Base-by-base conservation (phyloP, 176 grass and related monocot genomes). In the Zoysia japonica region DNA sequence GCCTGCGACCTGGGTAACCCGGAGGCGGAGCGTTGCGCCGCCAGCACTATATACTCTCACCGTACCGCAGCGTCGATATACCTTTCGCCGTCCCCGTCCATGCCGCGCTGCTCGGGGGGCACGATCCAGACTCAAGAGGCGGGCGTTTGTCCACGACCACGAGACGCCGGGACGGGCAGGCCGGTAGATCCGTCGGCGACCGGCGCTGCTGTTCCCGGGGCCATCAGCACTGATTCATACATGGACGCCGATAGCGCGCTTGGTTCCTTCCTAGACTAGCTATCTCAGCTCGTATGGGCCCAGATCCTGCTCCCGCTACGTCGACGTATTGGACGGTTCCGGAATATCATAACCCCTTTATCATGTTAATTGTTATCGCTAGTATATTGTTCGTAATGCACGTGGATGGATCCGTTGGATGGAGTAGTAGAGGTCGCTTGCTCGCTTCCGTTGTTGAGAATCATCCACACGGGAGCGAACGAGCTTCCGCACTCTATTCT, bases 321-420 rank as follows among this genome's bases (percentile, higher is more conserved):
- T 37, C 35, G 54, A 50, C 56, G 55, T 70, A 51, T 63, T 70
- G 44, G 78, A 60, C 56, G 16, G 67, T 48, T 50, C 11, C 71
- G 53, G 35, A 50, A 49, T 64, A 56, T 74, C 50, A 65, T 68
- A 11, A 36, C 5, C n/a, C n/a, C 7, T 20, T 1, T 20, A 20
- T 7, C 28, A 47, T 7, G 8, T 45, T 45, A 45, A 6, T 41
- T 46, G 11, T 15, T 3, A 15, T 6, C 5, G 39, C 12, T 38
- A 49, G 74, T 49, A 11, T 62, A 76, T 74, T 48, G 57, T 62
- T 48, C 42, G 16, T 46, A 64, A 47, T 12, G 49, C 75, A 47
- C 75, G 50, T 41, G 68, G 68, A 73, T 19, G 59, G 39, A 72
- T 46, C 15, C 45, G 16, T 15, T 43, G 13, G 51, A 68, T 68